Percentiles rank a stretch among this genome's conserved stretches.
Conservation (phyloP, 306 rosid species). For the Purshia tridentata region DNA sequence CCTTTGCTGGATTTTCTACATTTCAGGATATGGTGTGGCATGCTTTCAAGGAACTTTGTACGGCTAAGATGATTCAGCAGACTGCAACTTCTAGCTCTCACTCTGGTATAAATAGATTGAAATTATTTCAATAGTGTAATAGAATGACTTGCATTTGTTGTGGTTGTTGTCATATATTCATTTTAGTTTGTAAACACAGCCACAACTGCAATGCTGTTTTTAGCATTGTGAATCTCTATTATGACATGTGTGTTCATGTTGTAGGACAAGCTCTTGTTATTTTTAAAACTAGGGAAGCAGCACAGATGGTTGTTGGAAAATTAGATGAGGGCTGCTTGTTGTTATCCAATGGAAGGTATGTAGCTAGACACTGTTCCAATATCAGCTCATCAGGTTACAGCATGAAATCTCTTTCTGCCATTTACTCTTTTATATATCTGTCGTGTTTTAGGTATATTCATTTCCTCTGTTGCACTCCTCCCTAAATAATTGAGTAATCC, state of each 20-base stretch:
- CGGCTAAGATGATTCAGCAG: conserved; percentile 70
- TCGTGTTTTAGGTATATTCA: neutral
- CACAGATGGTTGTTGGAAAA: conserved; percentile 50
- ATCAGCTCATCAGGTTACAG: neutral
- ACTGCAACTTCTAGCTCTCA: conserved; percentile 62
- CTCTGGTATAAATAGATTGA: conserved; percentile 50
- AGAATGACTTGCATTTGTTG: neutral
- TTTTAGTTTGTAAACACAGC: neutral
- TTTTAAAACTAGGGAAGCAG: conserved; percentile 62
- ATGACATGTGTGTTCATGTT: conserved; percentile 26
- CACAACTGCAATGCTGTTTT: neutral
- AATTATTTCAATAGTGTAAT: neutral
- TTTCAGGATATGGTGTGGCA: conserved; percentile 63
- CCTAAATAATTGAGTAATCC: neutral
- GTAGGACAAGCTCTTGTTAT: conserved; percentile 86
- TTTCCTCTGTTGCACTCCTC: neutral
- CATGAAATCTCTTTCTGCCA: neutral
- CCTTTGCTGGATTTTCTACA: conserved; percentile 7
- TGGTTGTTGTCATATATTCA: neutral
- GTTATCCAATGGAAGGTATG: conserved; percentile 84
- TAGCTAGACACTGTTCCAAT: neutral
- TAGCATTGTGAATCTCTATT: neutral
- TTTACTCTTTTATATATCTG: neutral
- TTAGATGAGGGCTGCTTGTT: conserved; percentile 65
- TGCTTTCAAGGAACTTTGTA: conserved; percentile 67